Conservation (phyloP, 768 basidiomycete genomes). For the Lentinula boryana region DNA sequence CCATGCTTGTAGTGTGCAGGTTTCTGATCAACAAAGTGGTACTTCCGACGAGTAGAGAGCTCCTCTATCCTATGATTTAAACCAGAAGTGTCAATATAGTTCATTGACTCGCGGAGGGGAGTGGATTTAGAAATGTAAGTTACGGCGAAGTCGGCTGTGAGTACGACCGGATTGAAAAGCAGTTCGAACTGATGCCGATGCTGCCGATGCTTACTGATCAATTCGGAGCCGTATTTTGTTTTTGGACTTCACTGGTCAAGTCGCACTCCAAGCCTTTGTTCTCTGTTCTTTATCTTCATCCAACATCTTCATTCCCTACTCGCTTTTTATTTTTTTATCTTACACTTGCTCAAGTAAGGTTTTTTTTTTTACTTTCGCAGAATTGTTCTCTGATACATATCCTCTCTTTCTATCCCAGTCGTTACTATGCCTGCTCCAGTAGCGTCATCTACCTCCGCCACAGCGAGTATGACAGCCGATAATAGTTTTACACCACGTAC, state of each 20-base stretch:
- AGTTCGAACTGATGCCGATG: conserved; percentile 13
- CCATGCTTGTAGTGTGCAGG: conserved; percentile 36
- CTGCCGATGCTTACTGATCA: not conserved
- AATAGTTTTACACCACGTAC: conserved; percentile 12
- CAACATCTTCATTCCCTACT: not conserved
- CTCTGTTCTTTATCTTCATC: conserved; percentile 12
- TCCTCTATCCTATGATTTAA: conserved; percentile 49
- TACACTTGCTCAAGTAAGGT: conserved; percentile 25
- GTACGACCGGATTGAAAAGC: not conserved
- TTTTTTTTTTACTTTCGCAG: conserved; percentile 9
- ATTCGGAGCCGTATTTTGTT: not conserved
- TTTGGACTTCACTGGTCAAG: conserved; percentile 4
- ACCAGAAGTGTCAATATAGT: conserved; percentile 30
- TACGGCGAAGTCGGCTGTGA: conserved; percentile 8
- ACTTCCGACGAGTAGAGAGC: conserved; percentile 55
- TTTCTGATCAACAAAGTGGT: conserved; percentile 71
- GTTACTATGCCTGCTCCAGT: conserved; percentile 42
- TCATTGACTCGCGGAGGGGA: conserved; percentile 22
- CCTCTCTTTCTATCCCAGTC: conserved; percentile 17
- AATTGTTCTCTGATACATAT: conserved; percentile 8
- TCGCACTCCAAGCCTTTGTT: conserved; percentile 4
- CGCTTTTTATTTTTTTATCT: conserved; percentile 13
- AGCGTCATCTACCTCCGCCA: conserved; percentile 27
- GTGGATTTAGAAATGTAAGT: conserved; percentile 6
- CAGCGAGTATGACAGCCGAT: conserved; percentile 21